Percentiles rank a stretch among this genome's conserved stretches.
Evolutionary conservation across 116 monocot species (phyloP).

Genomic region (Phalaenopsis hybrid): DNA sequence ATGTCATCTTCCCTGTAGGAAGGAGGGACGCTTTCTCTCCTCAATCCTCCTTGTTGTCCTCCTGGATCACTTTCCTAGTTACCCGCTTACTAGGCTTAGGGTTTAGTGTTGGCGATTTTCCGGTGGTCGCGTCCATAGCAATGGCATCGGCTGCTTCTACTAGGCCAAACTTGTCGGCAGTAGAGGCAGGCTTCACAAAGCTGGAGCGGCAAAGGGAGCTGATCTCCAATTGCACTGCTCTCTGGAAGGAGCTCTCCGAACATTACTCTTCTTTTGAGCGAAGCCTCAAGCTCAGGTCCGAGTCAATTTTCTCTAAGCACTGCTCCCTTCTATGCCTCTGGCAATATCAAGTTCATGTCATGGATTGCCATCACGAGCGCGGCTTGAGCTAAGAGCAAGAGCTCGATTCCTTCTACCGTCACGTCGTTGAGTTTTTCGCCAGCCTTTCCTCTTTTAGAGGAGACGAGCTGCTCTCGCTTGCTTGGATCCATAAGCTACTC

Average conservation of each 20-base stretch:
- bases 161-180: constrained; percentile 11
- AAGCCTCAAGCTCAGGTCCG: constrained; percentile 46
- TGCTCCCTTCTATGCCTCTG: constrained; percentile 48
- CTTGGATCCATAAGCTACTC: constrained; percentile 47
- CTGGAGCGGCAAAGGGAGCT: constrained; percentile 71
- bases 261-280: constrained; percentile 77
- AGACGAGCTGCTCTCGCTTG: constrained; percentile 21
- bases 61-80: neutral
- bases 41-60: too few species aligned
- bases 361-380: constrained; percentile 13
- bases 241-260: constrained; percentile 87
- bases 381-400: constrained; percentile 17
- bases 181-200: constrained; percentile 49
- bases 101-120: constrained; percentile 10
- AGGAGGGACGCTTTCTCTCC: too few species aligned
- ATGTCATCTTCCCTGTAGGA: too few species aligned
- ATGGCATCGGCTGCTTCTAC: constrained; percentile 22
- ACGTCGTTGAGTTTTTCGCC: constrained; percentile 10
- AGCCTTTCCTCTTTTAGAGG: too few species aligned
- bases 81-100: constrained; percentile 27
- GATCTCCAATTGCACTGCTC: constrained; percentile 71
- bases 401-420: constrained; percentile 46
- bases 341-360: constrained; percentile 32
- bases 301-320: constrained; percentile 37
- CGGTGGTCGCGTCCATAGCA: too few species aligned